Evolutionary conservation across 257 asterid species (phyloP).

Genomic region (Przewalskia tangutica): DNA sequence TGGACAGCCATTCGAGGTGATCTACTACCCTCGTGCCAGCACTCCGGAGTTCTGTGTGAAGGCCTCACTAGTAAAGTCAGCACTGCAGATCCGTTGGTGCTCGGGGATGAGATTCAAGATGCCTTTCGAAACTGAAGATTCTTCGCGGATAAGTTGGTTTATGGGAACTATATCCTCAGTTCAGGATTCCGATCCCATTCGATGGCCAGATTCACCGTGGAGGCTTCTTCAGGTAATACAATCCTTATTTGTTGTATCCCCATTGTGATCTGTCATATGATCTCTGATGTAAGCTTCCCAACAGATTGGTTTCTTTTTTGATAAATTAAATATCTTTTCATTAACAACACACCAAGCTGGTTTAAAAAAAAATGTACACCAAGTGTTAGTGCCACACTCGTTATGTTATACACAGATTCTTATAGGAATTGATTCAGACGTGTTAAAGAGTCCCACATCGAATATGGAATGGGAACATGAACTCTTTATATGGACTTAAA

Average conservation of each 20-base stretch:
- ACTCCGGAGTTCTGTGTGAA: constrained; percentile 90
- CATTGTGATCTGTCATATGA: neutral
- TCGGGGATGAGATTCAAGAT: constrained; percentile 92
- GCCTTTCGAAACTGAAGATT: constrained; percentile 94
- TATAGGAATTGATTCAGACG: neutral
- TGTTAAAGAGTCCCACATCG: neutral
- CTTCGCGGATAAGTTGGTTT: constrained; percentile 92
- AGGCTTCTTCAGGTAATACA: constrained; percentile 76
- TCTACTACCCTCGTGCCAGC: constrained; percentile 85
- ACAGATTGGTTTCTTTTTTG: neutral
- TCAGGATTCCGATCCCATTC: constrained; percentile 74
- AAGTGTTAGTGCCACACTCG: neutral
- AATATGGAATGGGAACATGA: no score
- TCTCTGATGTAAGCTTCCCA: neutral
- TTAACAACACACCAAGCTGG: neutral
- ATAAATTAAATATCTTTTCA: neutral
- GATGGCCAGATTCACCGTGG: constrained; percentile 98
- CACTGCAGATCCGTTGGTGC: constrained; percentile 70
- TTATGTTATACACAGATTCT: neutral
- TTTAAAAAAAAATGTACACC: neutral
- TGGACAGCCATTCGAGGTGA: constrained; percentile 69
- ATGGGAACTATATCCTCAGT: constrained; percentile 82
- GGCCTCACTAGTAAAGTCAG: constrained; percentile 57
- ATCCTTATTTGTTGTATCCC: neutral
- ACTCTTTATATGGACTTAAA: no score